phyloP scores from a whole-genome alignment of 352 stramenopile species.

The Phytophthora brassicae region DNA sequence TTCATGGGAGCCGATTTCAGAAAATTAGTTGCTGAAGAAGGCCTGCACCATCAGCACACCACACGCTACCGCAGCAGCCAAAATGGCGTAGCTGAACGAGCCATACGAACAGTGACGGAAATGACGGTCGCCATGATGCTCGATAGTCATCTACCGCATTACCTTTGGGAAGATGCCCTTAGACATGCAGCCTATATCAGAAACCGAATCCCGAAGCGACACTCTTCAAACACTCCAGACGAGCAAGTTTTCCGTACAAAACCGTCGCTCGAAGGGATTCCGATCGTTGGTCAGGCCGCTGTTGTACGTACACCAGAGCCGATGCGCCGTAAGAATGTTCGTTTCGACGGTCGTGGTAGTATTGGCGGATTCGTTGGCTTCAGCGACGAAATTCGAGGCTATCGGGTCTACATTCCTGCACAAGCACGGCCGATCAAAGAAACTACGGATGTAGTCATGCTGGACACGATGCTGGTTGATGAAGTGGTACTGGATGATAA shows the following conservation, averaged over 20 bases:
- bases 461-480: conserved; percentile 8
- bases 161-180: conserved; percentile 5
- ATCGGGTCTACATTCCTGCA: conserved; percentile 3
- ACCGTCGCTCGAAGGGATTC: neutral
- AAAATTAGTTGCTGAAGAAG: neutral
- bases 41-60: conserved; percentile 1
- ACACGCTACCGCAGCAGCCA: conserved; percentile 4
- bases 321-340: neutral
- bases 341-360: neutral
- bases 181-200: neutral
- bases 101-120: conserved; percentile 1
- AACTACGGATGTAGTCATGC: neutral
- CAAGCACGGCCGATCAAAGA: conserved; percentile 6
- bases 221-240: neutral
- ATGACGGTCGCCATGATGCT: neutral
- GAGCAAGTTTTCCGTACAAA: conserved; percentile 1
- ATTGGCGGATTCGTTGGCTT: conserved; percentile 5
- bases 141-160: neutral
- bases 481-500: neutral
- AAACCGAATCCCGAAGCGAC: conserved; percentile 1
- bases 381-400: conserved; percentile 4
- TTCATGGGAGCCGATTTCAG: neutral
- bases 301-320: neutral
- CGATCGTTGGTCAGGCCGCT: conserved; percentile 2
- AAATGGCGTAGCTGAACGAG: conserved; percentile 5